phyloP scores from a whole-genome alignment of 1,284 basidiomycete species.

The Schizophyllum amplum region DNA sequence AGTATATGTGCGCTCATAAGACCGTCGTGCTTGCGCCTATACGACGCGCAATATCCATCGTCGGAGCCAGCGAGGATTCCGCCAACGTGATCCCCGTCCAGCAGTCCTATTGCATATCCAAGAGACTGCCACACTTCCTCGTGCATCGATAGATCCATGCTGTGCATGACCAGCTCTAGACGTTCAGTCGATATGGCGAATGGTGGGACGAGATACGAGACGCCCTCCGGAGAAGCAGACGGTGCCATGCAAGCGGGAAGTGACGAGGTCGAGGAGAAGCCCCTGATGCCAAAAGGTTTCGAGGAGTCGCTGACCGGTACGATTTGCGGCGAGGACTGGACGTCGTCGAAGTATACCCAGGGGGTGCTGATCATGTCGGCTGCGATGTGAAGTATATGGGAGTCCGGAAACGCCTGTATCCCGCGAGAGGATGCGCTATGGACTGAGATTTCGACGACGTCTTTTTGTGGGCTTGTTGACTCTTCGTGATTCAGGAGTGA shows the following conservation, averaged over 20 bases:
- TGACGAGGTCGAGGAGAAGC: constrained; percentile 21
- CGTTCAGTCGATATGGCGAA: constrained; percentile 35
- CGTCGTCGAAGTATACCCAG: constrained; percentile 43
- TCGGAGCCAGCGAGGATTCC: constrained; percentile 22
- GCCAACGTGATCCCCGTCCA: constrained; percentile 18
- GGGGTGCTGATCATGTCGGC: constrained; percentile 34
- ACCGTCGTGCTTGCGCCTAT: constrained; percentile 5
- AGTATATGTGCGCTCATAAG: neutral
- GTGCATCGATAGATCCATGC: constrained; percentile 17
- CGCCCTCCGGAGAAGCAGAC: constrained; percentile 24
- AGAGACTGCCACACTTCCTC: constrained; percentile 34
- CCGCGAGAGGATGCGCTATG: constrained; percentile 21
- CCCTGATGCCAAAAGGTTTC: constrained; percentile 38
- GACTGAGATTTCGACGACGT: constrained; percentile 28
- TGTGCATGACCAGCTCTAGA: neutral
- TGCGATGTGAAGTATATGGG: constrained; percentile 21
- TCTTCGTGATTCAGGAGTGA: constrained; percentile 19
- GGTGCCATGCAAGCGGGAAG: constrained; percentile 23
- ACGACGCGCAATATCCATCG: constrained; percentile 16
- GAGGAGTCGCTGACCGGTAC: constrained; percentile 20
- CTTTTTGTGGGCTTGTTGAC: constrained; percentile 32
- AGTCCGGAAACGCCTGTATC: neutral
- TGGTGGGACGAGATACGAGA: constrained; percentile 47
- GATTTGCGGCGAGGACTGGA: constrained; percentile 27
- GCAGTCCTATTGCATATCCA: constrained; percentile 25